Percentiles rank a stretch among this genome's conserved stretches.
These are phyloP conservation scores for Stephania yunnanensis DNA, from an alignment of 164 flowering plant genomes.

Conservation along the genomic window DNA sequence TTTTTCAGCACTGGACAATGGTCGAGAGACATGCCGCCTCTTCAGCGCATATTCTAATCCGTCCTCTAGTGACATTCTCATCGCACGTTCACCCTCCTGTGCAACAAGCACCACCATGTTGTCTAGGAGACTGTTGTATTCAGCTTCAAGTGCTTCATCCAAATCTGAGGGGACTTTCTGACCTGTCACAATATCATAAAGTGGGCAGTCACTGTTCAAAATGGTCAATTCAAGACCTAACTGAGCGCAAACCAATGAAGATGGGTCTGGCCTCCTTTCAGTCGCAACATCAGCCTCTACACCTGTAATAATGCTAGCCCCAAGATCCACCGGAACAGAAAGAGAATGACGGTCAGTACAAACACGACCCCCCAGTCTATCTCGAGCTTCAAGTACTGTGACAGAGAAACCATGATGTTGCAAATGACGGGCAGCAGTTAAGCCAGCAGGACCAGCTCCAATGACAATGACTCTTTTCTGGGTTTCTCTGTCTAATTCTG, in stretches of 20 bases:
- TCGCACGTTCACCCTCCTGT: conserved; percentile 74
- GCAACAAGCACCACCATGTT: conserved; percentile 88
- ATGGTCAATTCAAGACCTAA: conserved; percentile 88
- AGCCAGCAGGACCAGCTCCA: conserved; percentile 99
- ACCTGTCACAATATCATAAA: conserved; percentile 81
- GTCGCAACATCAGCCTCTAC: conserved; percentile 97
- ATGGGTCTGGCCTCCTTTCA: conserved; percentile 96
- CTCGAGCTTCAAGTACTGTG: conserved; percentile 80
- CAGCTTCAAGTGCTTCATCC: conserved; percentile 93
- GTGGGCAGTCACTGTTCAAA: conserved; percentile 94
- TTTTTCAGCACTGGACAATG: conserved; percentile 23
- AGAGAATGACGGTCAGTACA: conserved; percentile 85
- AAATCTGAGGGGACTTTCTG: conserved; percentile 81
- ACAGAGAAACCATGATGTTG: conserved; percentile 89
- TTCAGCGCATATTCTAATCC: conserved; percentile 88
- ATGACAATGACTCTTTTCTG: conserved; percentile 60
- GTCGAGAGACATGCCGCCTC: conserved; percentile 46
- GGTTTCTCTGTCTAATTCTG: conserved; percentile 29
- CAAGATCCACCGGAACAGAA: conserved; percentile 97
- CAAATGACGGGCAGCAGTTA: conserved; percentile 96
- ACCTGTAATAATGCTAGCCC: conserved; percentile 98
- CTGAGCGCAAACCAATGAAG: conserved; percentile 88
- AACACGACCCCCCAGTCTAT: conserved; percentile 93
- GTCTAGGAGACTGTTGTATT: conserved; percentile 89
- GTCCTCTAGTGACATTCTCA: conserved; percentile 95